Evolutionary conservation across 306 rosid genomes (phyloP).

Genomic region (Rosa multiflora): DNA sequence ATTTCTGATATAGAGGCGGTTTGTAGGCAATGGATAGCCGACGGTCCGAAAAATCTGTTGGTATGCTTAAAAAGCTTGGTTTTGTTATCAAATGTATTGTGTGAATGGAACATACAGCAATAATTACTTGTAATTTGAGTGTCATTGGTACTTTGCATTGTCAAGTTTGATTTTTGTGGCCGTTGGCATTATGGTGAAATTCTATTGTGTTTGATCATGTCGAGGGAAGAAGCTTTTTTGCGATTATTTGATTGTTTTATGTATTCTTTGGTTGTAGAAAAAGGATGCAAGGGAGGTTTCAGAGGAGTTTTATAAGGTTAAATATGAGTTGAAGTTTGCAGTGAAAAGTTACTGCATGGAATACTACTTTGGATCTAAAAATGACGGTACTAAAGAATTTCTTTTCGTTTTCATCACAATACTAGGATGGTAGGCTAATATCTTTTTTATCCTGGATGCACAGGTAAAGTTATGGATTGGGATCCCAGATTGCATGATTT

Average conservation of each 20-base stretch:
- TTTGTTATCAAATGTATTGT: background rate
- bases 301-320: constrained; percentile 66
- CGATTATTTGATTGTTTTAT: background rate
- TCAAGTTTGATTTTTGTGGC: background rate
- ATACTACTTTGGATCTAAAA: constrained; percentile 60
- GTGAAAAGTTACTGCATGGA: constrained; percentile 81
- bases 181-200: background rate
- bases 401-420: constrained; percentile 3
- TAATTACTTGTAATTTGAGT: background rate
- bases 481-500: constrained; percentile 61
- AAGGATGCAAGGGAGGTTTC: constrained; percentile 71
- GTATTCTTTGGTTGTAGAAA: constrained; percentile 43
- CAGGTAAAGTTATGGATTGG: constrained; percentile 63
- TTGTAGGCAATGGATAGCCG: constrained; percentile 84
- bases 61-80: constrained; percentile 39
- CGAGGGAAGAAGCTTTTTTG: background rate
- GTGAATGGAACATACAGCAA: background rate
- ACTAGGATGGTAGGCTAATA: constrained; percentile 12
- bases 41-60: constrained; percentile 79
- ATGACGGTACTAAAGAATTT: constrained; percentile 43
- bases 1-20: constrained; percentile 92
- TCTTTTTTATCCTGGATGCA: constrained; percentile 30
- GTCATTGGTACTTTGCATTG: background rate
- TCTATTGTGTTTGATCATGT: background rate
- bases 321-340: constrained; percentile 75